A percentile compares a stretch with the other conserved stretches of the same genome.
Evolutionary conservation across 768 basidiomycete species (phyloP).

Genomic region (Trametes coccinea): DNA sequence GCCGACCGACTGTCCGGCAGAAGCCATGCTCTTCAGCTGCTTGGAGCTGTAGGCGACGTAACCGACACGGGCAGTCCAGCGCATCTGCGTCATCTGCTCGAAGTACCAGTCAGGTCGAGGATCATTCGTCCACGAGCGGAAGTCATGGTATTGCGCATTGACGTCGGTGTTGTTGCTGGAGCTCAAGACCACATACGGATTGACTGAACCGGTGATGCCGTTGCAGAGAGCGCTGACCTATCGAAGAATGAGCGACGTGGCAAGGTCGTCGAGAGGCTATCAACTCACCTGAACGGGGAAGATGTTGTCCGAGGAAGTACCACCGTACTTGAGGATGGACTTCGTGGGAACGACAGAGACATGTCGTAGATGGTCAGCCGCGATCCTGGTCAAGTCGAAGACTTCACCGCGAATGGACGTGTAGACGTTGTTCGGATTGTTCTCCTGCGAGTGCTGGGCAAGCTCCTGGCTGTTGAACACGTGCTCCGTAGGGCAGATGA

Average conservation of each 20-base stretch:
- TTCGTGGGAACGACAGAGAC: constrained; percentile 77
- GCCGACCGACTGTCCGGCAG: constrained; percentile 63
- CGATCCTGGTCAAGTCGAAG: constrained; percentile 77
- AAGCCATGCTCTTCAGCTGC: constrained; percentile 72
- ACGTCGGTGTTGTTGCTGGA: constrained; percentile 74
- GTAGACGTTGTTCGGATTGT: constrained; percentile 73
- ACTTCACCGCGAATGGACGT: constrained; percentile 91
- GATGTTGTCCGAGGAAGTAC: constrained; percentile 65
- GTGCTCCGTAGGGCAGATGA: constrained; percentile 95
- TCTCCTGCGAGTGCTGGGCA: constrained; percentile 60
- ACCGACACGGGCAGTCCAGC: constrained; percentile 84
- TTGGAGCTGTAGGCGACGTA: constrained; percentile 83
- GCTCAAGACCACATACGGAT: constrained; percentile 72
- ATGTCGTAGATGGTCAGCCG: constrained; percentile 62
- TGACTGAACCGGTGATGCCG: constrained; percentile 77
- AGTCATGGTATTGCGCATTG: constrained; percentile 91
- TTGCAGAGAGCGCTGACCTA: constrained; percentile 93
- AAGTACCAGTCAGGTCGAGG: constrained; percentile 98
- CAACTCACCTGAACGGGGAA: constrained; percentile 88
- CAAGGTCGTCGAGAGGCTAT: not conserved
- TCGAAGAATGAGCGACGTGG: constrained; percentile 3
- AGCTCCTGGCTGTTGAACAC: constrained; percentile 84
- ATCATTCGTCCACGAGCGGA: constrained; percentile 86
- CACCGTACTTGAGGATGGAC: constrained; percentile 81
- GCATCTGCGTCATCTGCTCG: constrained; percentile 90